Conservation (phyloP, 495 filamentous ascomycete species). For the Penicillium diatomitis region DNA sequence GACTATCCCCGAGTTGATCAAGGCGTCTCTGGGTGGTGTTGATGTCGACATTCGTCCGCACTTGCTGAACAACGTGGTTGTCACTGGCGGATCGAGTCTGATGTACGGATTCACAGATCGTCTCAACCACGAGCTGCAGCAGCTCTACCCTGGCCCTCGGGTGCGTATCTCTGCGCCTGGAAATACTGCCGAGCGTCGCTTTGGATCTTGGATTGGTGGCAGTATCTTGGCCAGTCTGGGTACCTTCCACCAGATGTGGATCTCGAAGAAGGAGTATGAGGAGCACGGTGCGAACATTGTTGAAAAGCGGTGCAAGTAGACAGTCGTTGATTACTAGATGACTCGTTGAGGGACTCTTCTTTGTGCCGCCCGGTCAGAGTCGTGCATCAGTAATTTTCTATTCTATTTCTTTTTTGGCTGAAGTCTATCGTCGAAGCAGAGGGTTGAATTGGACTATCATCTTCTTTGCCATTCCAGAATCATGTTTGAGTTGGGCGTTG, state of each 20-base stretch:
- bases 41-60: constrained; percentile 84
- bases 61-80: constrained; percentile 80
- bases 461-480: too few relatives aligned
- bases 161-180: constrained; percentile 79
- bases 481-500: too few relatives aligned
- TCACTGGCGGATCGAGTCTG: constrained; percentile 78
- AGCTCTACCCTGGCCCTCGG: constrained; percentile 67
- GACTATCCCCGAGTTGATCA: constrained; percentile 71
- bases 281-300: constrained; percentile 50
- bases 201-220: constrained; percentile 91
- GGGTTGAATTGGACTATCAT: too few relatives aligned
- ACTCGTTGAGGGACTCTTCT: too few relatives aligned
- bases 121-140: constrained; percentile 69
- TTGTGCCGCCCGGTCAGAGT: too few relatives aligned
- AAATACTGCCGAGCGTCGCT: constrained; percentile 77
- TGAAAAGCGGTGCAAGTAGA: constrained; percentile 51
- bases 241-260: constrained; percentile 99
- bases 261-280: constrained; percentile 62
- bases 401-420: too few relatives aligned
- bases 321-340: background rate
- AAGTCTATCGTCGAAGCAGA: too few relatives aligned
- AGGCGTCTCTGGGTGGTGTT: constrained; percentile 62
- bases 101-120: constrained; percentile 86
- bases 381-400: too few relatives aligned
- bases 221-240: constrained; percentile 94